Percentiles rank a stretch among this genome's conserved stretches.
Evolutionary conservation across 306 rosid genomes (phyloP).

Genomic region (Abrus precatorius): DNA sequence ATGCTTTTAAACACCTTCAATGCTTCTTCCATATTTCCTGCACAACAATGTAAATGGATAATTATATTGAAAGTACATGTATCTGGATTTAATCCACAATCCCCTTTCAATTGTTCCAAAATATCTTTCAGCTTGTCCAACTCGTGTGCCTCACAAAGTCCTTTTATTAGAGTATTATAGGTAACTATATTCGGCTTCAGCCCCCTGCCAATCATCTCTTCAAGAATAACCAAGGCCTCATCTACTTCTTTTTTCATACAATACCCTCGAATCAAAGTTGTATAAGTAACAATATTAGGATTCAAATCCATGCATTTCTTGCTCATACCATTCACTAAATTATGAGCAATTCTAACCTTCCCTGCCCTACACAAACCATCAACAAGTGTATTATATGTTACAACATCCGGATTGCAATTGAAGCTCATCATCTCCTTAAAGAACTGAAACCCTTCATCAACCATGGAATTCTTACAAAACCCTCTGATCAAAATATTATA

Average conservation of each 20-base stretch:
- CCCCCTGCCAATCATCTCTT: slow-evolving; percentile 76
- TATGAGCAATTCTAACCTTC: slow-evolving; percentile 66
- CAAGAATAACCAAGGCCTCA: slow-evolving; percentile 71
- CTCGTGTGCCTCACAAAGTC: slow-evolving; percentile 72
- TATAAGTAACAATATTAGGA: slow-evolving; percentile 84
- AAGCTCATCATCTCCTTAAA: slow-evolving; percentile 69
- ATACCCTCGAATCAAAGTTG: slow-evolving; percentile 81
- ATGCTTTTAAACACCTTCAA: slow-evolving; percentile 69
- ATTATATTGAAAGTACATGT: slow-evolving; percentile 84
- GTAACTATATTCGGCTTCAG: slow-evolving; percentile 70
- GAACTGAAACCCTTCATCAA: slow-evolving; percentile 73
- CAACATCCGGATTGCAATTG: slow-evolving; percentile 70
- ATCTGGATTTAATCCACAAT: slow-evolving; percentile 64
- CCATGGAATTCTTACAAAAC: slow-evolving; percentile 78
- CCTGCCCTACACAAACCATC: slow-evolving; percentile 92
- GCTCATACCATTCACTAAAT: slow-evolving; percentile 78
- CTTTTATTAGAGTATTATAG: slow-evolving; percentile 77
- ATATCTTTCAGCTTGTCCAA: slow-evolving; percentile 68
- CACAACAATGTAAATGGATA: slow-evolving; percentile 69
- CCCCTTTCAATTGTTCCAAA: slow-evolving; percentile 56
- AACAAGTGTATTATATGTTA: slow-evolving; percentile 80
- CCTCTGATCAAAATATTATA: slow-evolving; percentile 86
- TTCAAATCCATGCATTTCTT: slow-evolving; percentile 67
- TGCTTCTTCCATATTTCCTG: slow-evolving; percentile 75
- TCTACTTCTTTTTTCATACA: slow-evolving; percentile 72